A percentile compares a stretch with the other conserved stretches of the same genome.
Conservation (phyloP, 352 stramenopile species). For the Phytophthora pinifolia region DNA sequence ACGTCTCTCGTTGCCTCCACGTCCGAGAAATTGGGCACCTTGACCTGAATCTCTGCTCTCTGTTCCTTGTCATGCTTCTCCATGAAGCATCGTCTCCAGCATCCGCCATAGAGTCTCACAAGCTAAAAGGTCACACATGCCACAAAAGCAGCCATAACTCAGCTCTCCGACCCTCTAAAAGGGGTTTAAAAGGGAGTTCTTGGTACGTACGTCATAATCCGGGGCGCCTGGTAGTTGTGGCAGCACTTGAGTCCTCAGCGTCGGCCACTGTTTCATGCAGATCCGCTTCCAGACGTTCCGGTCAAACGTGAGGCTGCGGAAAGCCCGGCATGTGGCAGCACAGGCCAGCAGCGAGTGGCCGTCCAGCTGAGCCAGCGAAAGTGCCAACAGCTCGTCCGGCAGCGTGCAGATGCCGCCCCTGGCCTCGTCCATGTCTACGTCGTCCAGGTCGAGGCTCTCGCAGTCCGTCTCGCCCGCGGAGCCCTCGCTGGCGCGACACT, state of each 20-base stretch:
- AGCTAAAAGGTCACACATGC: slow-evolving; percentile 35
- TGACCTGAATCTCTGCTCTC: slow-evolving; percentile 53
- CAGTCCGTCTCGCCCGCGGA: slow-evolving; percentile 39
- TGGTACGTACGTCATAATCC: slow-evolving; percentile 71
- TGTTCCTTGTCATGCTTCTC: slow-evolving; percentile 51
- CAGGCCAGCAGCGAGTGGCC: slow-evolving; percentile 56
- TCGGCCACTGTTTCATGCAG: slow-evolving; percentile 61
- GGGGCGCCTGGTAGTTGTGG: slow-evolving; percentile 69
- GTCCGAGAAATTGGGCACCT: slow-evolving; percentile 52
- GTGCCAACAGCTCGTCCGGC: slow-evolving; percentile 53
- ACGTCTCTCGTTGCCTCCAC: slow-evolving; percentile 27
- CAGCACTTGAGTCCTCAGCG: slow-evolving; percentile 52
- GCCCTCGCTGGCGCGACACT: slow-evolving; percentile 33
- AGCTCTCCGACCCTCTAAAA: slow-evolving; percentile 7
- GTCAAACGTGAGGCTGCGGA: slow-evolving; percentile 53
- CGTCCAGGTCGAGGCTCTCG: slow-evolving; percentile 29
- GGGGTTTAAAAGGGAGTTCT: slow-evolving; percentile 8
- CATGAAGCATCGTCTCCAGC: slow-evolving; percentile 69
- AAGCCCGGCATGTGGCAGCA: slow-evolving; percentile 42
- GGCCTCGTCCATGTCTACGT: slow-evolving; percentile 25
- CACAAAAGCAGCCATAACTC: slow-evolving; percentile 12
- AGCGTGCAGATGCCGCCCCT: slow-evolving; percentile 36
- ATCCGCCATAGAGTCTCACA: slow-evolving; percentile 73
- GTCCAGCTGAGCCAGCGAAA: slow-evolving; percentile 52
- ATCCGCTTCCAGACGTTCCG: slow-evolving; percentile 68